A percentile compares a stretch with the other conserved stretches of the same genome.
Evolutionary conservation across 75 land plant genomes (phyloP).

Genomic region (Selaginella tamariscina): DNA sequence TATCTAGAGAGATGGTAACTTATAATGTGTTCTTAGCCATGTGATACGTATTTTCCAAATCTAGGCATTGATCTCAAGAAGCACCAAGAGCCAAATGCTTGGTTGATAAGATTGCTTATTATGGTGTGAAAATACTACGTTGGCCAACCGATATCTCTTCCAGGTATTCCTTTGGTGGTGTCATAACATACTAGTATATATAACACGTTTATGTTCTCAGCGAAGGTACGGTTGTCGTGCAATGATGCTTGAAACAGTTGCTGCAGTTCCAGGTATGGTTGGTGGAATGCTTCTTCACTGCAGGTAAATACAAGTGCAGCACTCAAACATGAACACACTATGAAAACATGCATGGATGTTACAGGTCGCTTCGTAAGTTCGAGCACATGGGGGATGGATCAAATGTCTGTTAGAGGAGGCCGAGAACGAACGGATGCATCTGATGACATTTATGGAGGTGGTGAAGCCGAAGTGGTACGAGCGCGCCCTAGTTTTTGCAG

Average conservation of each 20-base stretch:
- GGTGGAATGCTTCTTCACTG: constrained; percentile 78
- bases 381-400: constrained; percentile 49
- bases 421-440: constrained; percentile 43
- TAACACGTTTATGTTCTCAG: constrained; percentile 35
- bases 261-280: constrained; percentile 93
- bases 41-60: not conserved
- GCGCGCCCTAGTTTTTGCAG: constrained; percentile 35
- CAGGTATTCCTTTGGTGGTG: not conserved
- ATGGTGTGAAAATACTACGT: not conserved
- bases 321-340: too few species aligned
- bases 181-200: not conserved
- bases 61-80: constrained; percentile 6
- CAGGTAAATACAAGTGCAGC: too few species aligned
- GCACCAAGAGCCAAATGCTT: not conserved
- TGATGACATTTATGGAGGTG: constrained; percentile 42
- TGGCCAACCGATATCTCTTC: not conserved
- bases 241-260: constrained; percentile 91
- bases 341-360: too few species aligned
- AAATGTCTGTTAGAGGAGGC: constrained; percentile 41
- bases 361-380: constrained; percentile 40
- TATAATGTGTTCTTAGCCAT: not conserved
- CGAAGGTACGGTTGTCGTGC: constrained; percentile 69
- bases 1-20: not conserved
- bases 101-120: not conserved
- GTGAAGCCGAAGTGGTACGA: constrained; percentile 36